phyloP scores from a whole-genome alignment of 306 rosid genomes.

The Quercus suber region DNA sequence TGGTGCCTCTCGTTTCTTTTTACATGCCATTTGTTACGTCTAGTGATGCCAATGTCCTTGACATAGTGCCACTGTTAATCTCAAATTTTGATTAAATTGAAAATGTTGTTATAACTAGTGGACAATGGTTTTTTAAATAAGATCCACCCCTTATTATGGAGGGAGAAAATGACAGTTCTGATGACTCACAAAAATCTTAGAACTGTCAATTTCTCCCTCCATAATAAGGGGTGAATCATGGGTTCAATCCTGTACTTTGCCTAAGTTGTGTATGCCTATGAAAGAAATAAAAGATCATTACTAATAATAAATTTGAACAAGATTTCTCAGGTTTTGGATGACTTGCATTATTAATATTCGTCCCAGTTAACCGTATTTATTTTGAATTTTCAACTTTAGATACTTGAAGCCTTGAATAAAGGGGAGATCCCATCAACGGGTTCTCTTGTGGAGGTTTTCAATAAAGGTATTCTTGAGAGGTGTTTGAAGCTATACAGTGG shows the following conservation, averaged over 20 bases:
- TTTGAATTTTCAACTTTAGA: slow-evolving; percentile 44
- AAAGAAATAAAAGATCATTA: neutral
- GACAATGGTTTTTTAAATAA: no score
- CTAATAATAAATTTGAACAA: neutral
- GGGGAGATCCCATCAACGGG: slow-evolving; percentile 99
- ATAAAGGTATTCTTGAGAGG: slow-evolving; percentile 80
- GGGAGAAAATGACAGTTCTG: neutral
- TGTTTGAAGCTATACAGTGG: slow-evolving; percentile 59
- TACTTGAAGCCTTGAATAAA: slow-evolving; percentile 94
- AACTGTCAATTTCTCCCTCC: no score
- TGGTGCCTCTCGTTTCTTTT: no score
- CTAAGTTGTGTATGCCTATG: neutral
- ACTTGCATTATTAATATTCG: neutral
- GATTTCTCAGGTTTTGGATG: neutral
- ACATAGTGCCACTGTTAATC: neutral
- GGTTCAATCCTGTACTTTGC: neutral
- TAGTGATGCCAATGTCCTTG: neutral
- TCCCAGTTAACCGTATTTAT: slow-evolving; percentile 8
- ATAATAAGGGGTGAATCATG: no score
- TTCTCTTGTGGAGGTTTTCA: slow-evolving; percentile 93
- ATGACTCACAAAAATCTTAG: no score
- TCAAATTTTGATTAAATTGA: neutral
- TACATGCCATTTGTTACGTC: neutral
- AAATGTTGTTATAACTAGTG: neutral
- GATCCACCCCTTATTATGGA: neutral